Evolutionary conservation across 805 yeast species (phyloP).

Genomic region (Naumovozyma baii): DNA sequence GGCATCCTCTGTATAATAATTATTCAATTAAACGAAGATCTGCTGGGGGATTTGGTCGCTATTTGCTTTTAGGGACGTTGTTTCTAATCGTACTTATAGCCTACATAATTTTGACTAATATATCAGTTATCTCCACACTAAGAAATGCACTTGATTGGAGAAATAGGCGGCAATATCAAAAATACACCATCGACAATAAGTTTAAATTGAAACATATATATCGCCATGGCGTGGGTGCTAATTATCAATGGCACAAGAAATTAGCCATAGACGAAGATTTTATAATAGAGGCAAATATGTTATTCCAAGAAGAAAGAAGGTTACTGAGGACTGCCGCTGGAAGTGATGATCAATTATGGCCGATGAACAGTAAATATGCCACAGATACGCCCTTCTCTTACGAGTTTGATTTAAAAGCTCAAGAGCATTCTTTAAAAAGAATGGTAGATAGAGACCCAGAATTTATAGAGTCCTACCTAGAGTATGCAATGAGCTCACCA

Average conservation of each 20-base stretch:
- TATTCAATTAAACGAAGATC: too few species aligned
- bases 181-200: not conserved
- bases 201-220: constrained; percentile 18
- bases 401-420: constrained; percentile 10
- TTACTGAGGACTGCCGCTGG: not conserved
- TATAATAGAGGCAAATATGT: not conserved
- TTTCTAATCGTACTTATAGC: too few species aligned
- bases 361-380: constrained; percentile 7
- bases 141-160: too few species aligned
- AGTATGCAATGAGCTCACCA: constrained; percentile 39
- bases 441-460: constrained; percentile 45
- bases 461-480: constrained; percentile 55
- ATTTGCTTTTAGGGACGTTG: too few species aligned
- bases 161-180: too few species aligned
- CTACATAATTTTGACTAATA: too few species aligned
- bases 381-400: constrained; percentile 22
- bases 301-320: not conserved
- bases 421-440: constrained; percentile 26
- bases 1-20: too few species aligned
- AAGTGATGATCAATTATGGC: constrained; percentile 16
- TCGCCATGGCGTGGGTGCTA: constrained; percentile 17
- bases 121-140: too few species aligned
- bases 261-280: constrained; percentile 10
- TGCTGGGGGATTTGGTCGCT: too few species aligned
- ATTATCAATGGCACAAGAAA: constrained; percentile 10